Evolutionary conservation across 257 asterid species (phyloP).

Genomic region (Solanum ossicruentum): DNA sequence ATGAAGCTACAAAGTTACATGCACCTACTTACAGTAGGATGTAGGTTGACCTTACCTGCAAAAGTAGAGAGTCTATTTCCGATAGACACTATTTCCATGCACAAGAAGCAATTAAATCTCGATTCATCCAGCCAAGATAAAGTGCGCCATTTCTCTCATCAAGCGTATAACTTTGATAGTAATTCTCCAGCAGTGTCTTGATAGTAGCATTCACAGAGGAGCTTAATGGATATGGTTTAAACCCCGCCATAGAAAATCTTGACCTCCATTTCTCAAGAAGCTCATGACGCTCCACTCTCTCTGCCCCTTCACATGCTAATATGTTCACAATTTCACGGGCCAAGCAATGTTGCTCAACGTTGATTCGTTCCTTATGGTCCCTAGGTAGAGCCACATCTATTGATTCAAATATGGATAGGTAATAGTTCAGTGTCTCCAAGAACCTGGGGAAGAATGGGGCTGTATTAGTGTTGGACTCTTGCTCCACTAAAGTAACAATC

Average conservation of each 20-base stretch:
- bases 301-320: slow-evolving; percentile 20
- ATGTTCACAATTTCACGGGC: slow-evolving; percentile 23
- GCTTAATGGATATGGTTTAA: slow-evolving; percentile 14
- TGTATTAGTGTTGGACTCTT: slow-evolving; percentile 17
- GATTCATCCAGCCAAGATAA: slow-evolving; percentile 14
- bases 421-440: slow-evolving; percentile 11
- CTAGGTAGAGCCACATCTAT: slow-evolving; percentile 23
- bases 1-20: not conserved
- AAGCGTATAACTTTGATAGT: slow-evolving; percentile 6
- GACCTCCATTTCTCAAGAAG: slow-evolving; percentile 15
- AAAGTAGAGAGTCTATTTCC: not conserved
- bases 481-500: slow-evolving; percentile 20
- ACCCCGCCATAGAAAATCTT: slow-evolving; percentile 16
- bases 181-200: slow-evolving; percentile 9
- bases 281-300: slow-evolving; percentile 23
- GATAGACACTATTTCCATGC: not conserved
- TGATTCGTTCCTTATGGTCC: slow-evolving; percentile 18
- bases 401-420: slow-evolving; percentile 16
- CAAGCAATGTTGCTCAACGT: slow-evolving; percentile 19
- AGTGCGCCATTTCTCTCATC: slow-evolving; percentile 10
- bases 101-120: slow-evolving; percentile 6
- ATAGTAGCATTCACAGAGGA: slow-evolving; percentile 14
- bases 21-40: not conserved
- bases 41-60: not conserved
- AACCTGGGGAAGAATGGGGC: slow-evolving; percentile 13